phyloP scores from a whole-genome alignment of 306 rosid genomes.

The Glycine soja region DNA sequence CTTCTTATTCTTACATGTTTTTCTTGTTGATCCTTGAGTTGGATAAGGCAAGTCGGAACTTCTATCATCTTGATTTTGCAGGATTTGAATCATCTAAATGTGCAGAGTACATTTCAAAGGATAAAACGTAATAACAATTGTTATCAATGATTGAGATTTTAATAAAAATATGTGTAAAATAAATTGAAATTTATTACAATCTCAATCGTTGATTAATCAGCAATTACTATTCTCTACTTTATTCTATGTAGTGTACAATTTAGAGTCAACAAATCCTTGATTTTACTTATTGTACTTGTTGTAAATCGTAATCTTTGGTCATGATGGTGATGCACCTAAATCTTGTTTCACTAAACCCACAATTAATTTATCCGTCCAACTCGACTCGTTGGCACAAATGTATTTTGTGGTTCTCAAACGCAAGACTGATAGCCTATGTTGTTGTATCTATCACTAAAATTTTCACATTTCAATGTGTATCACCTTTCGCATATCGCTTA shows the following conservation, averaged over 20 bases:
- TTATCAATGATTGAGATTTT: conserved; percentile 10
- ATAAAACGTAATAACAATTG: conserved; percentile 4
- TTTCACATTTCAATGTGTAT: no score
- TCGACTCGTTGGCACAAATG: no score
- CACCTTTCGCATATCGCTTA: no score
- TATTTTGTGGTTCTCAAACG: no score
- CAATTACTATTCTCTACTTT: not conserved
- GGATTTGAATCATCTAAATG: not conserved
- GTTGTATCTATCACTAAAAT: no score
- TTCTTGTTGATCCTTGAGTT: conserved; percentile 49
- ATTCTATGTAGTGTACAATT: not conserved
- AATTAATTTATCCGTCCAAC: no score
- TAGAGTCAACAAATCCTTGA: not conserved
- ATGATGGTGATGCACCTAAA: conserved; percentile 23
- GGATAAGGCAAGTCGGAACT: conserved; percentile 45
- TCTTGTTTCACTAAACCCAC: not conserved
- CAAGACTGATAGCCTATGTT: no score
- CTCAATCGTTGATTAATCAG: conserved; percentile 1
- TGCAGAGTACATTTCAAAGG: not conserved
- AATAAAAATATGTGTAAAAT: not conserved
- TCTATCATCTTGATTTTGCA: conserved; percentile 42
- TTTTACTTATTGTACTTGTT: not conserved
- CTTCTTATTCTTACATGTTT: conserved; percentile 39
- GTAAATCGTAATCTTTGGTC: conserved; percentile 40
- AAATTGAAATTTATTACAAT: not conserved